Percentiles rank a stretch among this genome's conserved stretches.
Conservation (phyloP, 768 basidiomycete genomes). For the Leucosporidium creatinivorum region DNA sequence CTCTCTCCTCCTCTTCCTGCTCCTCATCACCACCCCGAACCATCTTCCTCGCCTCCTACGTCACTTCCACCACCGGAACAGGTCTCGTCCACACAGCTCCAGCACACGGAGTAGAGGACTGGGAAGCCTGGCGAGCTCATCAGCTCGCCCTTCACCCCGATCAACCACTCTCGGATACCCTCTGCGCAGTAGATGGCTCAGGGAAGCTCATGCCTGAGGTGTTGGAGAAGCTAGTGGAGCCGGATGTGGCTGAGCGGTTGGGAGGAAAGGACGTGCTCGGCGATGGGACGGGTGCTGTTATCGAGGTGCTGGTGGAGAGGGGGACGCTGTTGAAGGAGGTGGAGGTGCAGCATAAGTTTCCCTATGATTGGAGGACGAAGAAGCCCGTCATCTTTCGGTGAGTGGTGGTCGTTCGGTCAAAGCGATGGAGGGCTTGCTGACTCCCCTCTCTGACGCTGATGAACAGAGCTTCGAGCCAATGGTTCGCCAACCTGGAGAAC, state of each 20-base stretch:
- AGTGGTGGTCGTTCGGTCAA: conserved; percentile 34
- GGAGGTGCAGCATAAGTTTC: conserved; percentile 76
- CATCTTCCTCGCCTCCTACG: conserved; percentile 65
- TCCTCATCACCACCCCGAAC: conserved; percentile 39
- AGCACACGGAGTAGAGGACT: conserved; percentile 90
- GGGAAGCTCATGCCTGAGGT: conserved; percentile 66
- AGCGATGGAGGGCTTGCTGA: not conserved
- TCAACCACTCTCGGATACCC: conserved; percentile 44
- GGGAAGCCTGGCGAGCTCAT: conserved; percentile 54
- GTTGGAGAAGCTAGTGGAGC: conserved; percentile 56
- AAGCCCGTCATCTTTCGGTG: conserved; percentile 85
- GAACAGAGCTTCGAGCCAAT: conserved; percentile 80
- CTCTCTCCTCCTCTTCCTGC: conserved; percentile 48
- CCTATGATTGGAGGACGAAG: conserved; percentile 94
- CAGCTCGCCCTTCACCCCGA: not conserved
- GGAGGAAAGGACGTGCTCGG: conserved; percentile 64
- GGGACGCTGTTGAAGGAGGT: conserved; percentile 58
- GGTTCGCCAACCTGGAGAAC: conserved; percentile 86
- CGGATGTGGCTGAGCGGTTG: conserved; percentile 46
- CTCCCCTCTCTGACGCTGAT: not conserved
- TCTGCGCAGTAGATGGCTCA: conserved; percentile 73
- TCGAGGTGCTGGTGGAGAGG: conserved; percentile 54
- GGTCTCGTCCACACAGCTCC: conserved; percentile 94
- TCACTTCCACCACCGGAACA: conserved; percentile 80
- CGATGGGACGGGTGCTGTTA: conserved; percentile 62